A percentile compares a stretch with the other conserved stretches of the same genome.
These are phyloP conservation scores for Citrus medica DNA, from an alignment of 345 rosid genomes.

Conservation along the genomic window DNA sequence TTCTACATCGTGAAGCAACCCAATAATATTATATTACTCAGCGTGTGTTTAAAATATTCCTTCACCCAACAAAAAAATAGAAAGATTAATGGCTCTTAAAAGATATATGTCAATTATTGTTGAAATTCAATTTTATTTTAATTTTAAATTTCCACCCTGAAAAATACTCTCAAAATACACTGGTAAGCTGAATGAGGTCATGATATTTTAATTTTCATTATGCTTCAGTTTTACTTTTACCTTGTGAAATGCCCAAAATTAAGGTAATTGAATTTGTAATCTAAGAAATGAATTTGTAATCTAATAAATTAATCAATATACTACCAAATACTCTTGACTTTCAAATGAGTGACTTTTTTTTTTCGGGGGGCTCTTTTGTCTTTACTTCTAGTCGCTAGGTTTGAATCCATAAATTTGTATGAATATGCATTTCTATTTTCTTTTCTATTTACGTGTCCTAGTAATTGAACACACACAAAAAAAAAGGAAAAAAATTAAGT, in stretches of 20 bases:
- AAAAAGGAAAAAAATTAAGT: neutral
- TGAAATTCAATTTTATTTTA: neutral
- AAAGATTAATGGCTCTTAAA: neutral
- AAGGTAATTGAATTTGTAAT: neutral
- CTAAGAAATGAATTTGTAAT: slow-evolving; percentile 1
- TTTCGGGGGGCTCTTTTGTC: too few species aligned
- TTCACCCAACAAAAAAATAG: too few species aligned
- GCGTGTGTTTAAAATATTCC: neutral
- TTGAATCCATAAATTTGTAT: neutral
- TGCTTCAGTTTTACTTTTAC: neutral
- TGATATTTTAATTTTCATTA: neutral
- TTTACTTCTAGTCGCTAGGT: neutral
- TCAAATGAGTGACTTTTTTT: too few species aligned
- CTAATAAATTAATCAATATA: neutral
- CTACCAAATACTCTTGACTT: too few species aligned
- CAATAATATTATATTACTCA: neutral
- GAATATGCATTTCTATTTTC: too few species aligned
- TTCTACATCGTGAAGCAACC: neutral
- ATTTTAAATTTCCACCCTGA: neutral
- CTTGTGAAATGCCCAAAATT: neutral
- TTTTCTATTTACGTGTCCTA: too few species aligned
- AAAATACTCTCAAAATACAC: too few species aligned
- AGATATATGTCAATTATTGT: neutral
- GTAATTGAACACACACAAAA: too few species aligned
- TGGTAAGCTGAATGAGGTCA: neutral